Evolutionary conservation across 208 protist genomes (phyloP), one percentile per base, ranked within the genome.

Genomic region (Plasmodiophora brassicae): DNA sequence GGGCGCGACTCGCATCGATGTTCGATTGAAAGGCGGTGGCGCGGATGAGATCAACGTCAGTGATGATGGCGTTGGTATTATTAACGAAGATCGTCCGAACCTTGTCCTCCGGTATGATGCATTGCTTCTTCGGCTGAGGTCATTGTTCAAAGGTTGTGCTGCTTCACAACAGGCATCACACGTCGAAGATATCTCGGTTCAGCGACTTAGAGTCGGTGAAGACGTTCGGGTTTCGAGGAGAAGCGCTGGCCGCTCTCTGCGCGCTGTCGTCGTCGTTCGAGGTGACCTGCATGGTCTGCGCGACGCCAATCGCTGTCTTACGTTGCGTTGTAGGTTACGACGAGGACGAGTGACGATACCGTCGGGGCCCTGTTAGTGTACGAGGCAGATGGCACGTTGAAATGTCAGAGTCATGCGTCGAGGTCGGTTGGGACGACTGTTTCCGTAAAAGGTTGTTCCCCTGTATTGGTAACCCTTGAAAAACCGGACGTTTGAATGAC

Each of bases 201-300:
- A 87, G 90, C 14, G 93, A 94, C 46, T 85, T 94, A 43, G 22
- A 44, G 1, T 0, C 0, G 0, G 39, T 94, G 5, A 35, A 14
- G 0, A 91, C 92, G 1, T 94, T 93, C 91, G 93, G 93, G 1
- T 94, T 94, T 72, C 91, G 93, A 36, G 93, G 93, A 44, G 93
- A 94, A 85, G 93, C 92, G 22, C 87, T 93, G 32, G 90, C 46
- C 46, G 92, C 89, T 32, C 89, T 92, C 32, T 92, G 90, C 1
- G 46, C 87, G 20, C 87, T 92, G 8, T 87, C 88, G 1, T 39
- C n/a, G 14, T 60, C 28, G n/a, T 8, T 90, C 43, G 39, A 50
- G 28, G 45, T 90, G 35, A 25, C 50, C 14, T 57, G 25, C 25
- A n/a, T 57, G 20, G 25, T 57, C 14, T 57, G 14, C 14, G 14